Evolutionary conservation across 2,329 filamentous ascomycete genomes (phyloP).

Genomic region (Bipolaris cookei): DNA sequence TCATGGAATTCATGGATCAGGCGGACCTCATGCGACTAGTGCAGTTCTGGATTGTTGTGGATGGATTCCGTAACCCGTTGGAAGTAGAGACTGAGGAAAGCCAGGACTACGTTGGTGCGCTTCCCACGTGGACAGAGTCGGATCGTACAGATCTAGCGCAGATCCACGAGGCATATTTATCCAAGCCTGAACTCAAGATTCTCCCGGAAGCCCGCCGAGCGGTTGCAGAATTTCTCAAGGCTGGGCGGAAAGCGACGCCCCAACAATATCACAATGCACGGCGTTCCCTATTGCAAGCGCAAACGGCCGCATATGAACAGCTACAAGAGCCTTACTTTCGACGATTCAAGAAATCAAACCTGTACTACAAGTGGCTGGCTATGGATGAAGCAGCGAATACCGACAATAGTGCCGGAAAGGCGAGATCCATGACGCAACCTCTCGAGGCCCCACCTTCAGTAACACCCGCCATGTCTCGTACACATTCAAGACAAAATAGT

Average conservation of each 20-base stretch:
- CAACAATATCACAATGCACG: constrained; percentile 84
- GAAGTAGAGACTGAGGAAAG: constrained; percentile 79
- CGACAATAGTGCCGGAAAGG: constrained; percentile 36
- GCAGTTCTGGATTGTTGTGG: constrained; percentile 98
- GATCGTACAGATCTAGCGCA: constrained; percentile 88
- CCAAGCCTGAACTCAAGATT: constrained; percentile 80
- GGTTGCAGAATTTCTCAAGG: constrained; percentile 78
- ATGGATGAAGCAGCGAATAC: constrained; percentile 70
- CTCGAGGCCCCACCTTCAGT: constrained; percentile 25
- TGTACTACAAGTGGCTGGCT: constrained; percentile 95
- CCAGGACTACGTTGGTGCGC: constrained; percentile 58
- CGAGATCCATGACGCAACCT: constrained; percentile 35
- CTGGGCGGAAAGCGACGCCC: constrained; percentile 76
- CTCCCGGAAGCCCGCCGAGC: constrained; percentile 70
- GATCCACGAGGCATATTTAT: constrained; percentile 88
- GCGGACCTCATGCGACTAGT: constrained; percentile 85
- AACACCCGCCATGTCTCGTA: constrained; percentile 53
- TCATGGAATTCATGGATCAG: constrained; percentile 99
- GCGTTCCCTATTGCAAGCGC: constrained; percentile 78
- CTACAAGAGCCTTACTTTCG: constrained; percentile 83
- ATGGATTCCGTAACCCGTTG: constrained; percentile 91
- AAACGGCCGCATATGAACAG: constrained; percentile 81
- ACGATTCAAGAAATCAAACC: constrained; percentile 87
- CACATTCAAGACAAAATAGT: constrained; percentile 53
- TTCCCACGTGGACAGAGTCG: constrained; percentile 75